phyloP scores from a whole-genome alignment of 1,284 basidiomycete species.

The Ustanciosporium gigantosporum region DNA sequence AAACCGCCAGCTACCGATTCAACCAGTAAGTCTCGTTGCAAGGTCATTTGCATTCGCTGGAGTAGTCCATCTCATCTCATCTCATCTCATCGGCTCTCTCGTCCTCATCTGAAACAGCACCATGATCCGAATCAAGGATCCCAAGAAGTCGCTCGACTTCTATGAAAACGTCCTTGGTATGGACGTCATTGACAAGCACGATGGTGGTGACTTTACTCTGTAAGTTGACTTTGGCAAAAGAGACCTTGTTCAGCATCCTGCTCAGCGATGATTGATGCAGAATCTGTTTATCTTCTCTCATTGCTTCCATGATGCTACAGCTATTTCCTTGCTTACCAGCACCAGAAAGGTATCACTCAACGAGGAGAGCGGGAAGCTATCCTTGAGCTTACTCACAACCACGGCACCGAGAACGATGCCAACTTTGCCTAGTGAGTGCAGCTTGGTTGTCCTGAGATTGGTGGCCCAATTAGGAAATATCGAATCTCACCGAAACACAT shows the following conservation, averaged over 20 bases:
- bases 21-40: conserved; percentile 50
- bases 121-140: conserved; percentile 87
- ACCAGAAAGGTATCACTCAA: conserved; percentile 64
- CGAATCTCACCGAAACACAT: too few relatives aligned
- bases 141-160: conserved; percentile 65
- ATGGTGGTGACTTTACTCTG: conserved; percentile 65
- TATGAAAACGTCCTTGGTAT: conserved; percentile 72
- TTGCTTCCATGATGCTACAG: neutral
- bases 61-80: neutral
- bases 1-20: conserved; percentile 55
- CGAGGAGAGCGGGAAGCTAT: conserved; percentile 68
- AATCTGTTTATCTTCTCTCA: too few relatives aligned
- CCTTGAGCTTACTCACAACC: conserved; percentile 49
- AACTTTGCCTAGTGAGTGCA: conserved; percentile 30
- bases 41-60: neutral
- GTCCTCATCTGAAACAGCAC: conserved; percentile 65
- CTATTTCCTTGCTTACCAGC: conserved; percentile 79
- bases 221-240: too few relatives aligned
- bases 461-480: too few relatives aligned
- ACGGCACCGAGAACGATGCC: conserved; percentile 57
- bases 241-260: too few relatives aligned
- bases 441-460: too few relatives aligned
- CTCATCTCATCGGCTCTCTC: neutral
- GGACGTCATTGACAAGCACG: conserved; percentile 70
- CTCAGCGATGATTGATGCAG: too few relatives aligned